Base-by-base conservation (phyloP, 208 protist genomes). In the Hexamita inflata region DNA sequence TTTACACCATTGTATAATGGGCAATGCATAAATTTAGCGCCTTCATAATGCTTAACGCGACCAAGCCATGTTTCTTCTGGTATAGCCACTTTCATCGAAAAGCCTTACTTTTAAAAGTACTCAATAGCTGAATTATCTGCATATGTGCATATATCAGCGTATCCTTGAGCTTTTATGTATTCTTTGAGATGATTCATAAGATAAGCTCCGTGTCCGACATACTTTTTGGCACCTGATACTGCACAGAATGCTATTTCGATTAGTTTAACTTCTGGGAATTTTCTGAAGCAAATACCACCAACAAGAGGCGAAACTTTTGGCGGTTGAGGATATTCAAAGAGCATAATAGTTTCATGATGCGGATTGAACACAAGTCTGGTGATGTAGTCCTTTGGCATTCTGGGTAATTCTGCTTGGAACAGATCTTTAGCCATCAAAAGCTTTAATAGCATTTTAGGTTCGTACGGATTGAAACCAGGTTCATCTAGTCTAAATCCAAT, bases 301-400 rank as follows among this genome's bases (percentile, higher is more conserved):
- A 70, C 32, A n/a, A 70, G 64, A 28, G 64, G 64, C 19, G 60
- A 66, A 15, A 30, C 34, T 15, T 15, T 34, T 13, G 26, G 26
- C 4, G 11, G 4, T n/a, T 40, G 9, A 45, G 64, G 35, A 70
- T 49, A n/a, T 38, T 70, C 34, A 32, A 70, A 45, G n/a, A 70
- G 64, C 26, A n/a, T 42, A 32, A 4, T 19, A 15, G 64, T 70
- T n/a, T 13, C 35, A 38, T 70, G 64, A 38, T 59, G 29, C 11
- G 68, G 29, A 57, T 75, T 60, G 41, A 75, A 75, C 4, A 75
- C 68, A 26, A 75, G 68, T 28, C 68, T 4, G 11, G 68, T 75
- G 2, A 75, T 59, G 68, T 75, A 75, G 68, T 75, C 68, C 41
- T 59, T 53, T 28, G 68, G 68, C 68, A 75, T 75, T 29, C 68